A percentile compares a stretch with the other conserved stretches of the same genome.
Evolutionary conservation across 2,329 filamentous ascomycete species (phyloP).

Genomic region (Metarhizium humberi): DNA sequence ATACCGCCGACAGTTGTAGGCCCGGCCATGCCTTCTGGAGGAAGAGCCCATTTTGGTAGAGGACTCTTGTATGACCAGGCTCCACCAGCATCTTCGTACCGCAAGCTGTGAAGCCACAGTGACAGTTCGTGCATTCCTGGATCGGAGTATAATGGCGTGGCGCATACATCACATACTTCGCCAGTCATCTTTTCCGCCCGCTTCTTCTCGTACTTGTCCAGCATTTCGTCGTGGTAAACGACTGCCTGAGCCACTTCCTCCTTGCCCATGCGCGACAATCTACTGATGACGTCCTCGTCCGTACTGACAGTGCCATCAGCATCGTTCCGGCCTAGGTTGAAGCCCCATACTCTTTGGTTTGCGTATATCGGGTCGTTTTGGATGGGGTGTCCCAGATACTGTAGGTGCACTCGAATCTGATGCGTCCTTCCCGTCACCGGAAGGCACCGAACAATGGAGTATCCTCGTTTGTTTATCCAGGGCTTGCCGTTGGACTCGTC

Average conservation of each 20-base stretch:
- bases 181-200: slow-evolving; percentile 94
- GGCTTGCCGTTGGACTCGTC: slow-evolving; percentile 18
- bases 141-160: slow-evolving; percentile 86
- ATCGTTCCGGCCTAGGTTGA: slow-evolving; percentile 60
- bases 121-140: slow-evolving; percentile 83
- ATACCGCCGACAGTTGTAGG: slow-evolving; percentile 58
- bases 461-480: slow-evolving; percentile 58
- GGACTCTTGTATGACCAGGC: slow-evolving; percentile 81
- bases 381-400: slow-evolving; percentile 90
- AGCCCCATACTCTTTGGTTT: slow-evolving; percentile 85
- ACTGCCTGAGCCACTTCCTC: slow-evolving; percentile 84
- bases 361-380: slow-evolving; percentile 97
- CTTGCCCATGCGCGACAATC: slow-evolving; percentile 86
- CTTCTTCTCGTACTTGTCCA: slow-evolving; percentile 79
- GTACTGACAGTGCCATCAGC: slow-evolving; percentile 58
- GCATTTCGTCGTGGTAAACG: slow-evolving; percentile 89
- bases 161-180: slow-evolving; percentile 68
- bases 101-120: slow-evolving; percentile 85
- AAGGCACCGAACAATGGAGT: slow-evolving; percentile 89
- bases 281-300: slow-evolving; percentile 83
- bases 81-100: slow-evolving; percentile 77
- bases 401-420: slow-evolving; percentile 88
- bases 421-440: slow-evolving; percentile 92
- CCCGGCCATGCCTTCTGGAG: slow-evolving; percentile 62
- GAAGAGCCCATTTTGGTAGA: slow-evolving; percentile 78